Evolutionary conservation across 495 filamentous ascomycete species (phyloP), one percentile per base, ranked within the genome.

Genomic region (Hypoxylon subgilvum): DNA sequence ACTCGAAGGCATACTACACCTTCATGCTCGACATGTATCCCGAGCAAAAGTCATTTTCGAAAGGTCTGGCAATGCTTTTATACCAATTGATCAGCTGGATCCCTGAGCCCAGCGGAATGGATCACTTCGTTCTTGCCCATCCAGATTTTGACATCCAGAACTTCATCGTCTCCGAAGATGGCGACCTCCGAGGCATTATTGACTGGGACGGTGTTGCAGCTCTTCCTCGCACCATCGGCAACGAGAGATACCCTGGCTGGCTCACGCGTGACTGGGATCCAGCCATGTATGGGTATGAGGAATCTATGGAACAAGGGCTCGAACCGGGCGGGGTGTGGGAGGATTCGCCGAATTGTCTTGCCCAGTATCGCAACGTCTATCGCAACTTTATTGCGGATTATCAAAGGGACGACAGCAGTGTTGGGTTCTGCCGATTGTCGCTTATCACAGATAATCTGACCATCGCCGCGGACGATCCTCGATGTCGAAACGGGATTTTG

Each of bases 201-300:
- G 77, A 78, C 46, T 78, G 74, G 76, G 75, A 78, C 44, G 63
- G 65, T 5, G 62, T 64, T 18, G 32, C 57, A 18, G 58, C 71
- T 4, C 19, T 57, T 6, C 73, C 74, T 27, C 70, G 69, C 14
- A 58, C 34, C 19, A 12, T 74, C 7, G 69, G 69, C 2, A 54
- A 63, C 46, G 45, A 32, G 6, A 21, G 62, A 47, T 72, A 71
- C 47, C 74, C 74, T 0, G 34, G 66, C 1, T 78, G 69, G 65
- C 65, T 78, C 8, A 73, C 69, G 5, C 57, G 58, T 8, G 73
- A 77, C 46, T 76, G 71, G 69, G 68, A 72, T 40, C 69, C 70
- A 2, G 31, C 48, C 5, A 70, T 68, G 65, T 73, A 69, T 47
- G 56, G 59, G 23, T 72, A 58, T 47, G 47, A 50, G 35, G 45